Evolutionary conservation across 495 filamentous ascomycete species (phyloP), one percentile per base, ranked within the genome.

Genomic region (Pseudomonodictys pantanalensis): DNA sequence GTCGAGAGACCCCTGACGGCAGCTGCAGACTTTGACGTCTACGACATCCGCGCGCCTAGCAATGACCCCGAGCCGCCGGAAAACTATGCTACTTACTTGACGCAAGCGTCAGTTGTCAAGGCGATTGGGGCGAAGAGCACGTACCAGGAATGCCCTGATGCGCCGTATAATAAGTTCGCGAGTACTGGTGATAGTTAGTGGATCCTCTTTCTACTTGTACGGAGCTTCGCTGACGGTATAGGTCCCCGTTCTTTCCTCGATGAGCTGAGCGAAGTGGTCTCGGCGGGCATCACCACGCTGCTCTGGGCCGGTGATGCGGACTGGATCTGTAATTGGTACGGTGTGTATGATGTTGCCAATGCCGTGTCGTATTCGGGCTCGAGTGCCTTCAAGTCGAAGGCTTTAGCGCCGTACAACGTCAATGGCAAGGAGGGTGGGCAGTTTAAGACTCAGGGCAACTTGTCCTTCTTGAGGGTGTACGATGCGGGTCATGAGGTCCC

Each of bases 281-380:
- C 75, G 41, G 71, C 76, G 1, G 79, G 78, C 2, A 69, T 84
- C 52, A 68, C 65, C 9, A 75, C 77, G 2, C 62, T 82, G 2
- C 67, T 83, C 38, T 83, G 79, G 81, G 80, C 81, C 7, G 81
- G 82, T 47, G 80, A 69, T 52, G 65, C 60, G 26, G 60, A 64
- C 64, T 83, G 73, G 71, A 80, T 81, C 60, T 83, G 78, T 63
- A 83, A 84, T 68, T 82, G 78, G 76, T 66, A 75, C 29, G 81
- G 81, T 24, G 70, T 57, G 10, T 67, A 75, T 8, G 70, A 56
- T 0, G 76, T 74, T 22, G 80, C 77, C 18, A 71, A 83, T 35
- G 71, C 72, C 22, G 50, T 66, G 20, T 22, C 33, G 8, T 66
- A 66, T 33, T 30, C 63, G 24, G 75, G 75, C 6, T 58, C 69